These are phyloP conservation scores for Pachysandra terminalis DNA, from an alignment of 164 flowering plant genomes.

Conservation along the genomic window DNA sequence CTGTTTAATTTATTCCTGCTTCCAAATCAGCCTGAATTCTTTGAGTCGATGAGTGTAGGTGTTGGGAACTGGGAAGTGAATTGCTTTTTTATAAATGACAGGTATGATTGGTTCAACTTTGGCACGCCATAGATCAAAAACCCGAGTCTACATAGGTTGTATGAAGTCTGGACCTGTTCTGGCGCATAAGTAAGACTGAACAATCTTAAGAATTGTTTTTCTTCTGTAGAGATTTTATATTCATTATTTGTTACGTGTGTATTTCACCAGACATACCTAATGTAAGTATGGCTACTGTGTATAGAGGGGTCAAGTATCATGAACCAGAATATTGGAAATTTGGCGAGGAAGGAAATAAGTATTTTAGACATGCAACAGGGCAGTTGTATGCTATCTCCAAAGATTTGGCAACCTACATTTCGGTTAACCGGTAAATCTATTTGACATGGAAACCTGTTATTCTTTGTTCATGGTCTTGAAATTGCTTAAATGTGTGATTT, in stretches of 20 bases:
- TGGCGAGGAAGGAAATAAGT: conserved; percentile 95
- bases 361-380: conserved; percentile 95
- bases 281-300: conserved; percentile 2
- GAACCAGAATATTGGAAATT: conserved; percentile 99
- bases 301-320: conserved; percentile 85
- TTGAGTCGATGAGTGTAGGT: neutral
- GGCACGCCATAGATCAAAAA: conserved; percentile 84
- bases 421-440: conserved; percentile 58
- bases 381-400: conserved; percentile 91
- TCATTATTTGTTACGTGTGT: neutral
- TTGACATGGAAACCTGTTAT: neutral
- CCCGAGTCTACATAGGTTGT: conserved; percentile 91
- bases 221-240: neutral
- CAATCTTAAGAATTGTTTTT: neutral
- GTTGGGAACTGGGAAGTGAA: neutral
- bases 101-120: conserved; percentile 79
- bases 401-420: conserved; percentile 89
- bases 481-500: neutral
- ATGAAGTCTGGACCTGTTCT: conserved; percentile 99
- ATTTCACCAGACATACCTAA: neutral
- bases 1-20: neutral
- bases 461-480: neutral
- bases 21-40: neutral
- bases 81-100: conserved; percentile 19
- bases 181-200: conserved; percentile 61